These are phyloP conservation scores for Xylaria sp. DNA, from an alignment of 2,329 filamentous ascomycete species.

Conservation along the genomic window DNA sequence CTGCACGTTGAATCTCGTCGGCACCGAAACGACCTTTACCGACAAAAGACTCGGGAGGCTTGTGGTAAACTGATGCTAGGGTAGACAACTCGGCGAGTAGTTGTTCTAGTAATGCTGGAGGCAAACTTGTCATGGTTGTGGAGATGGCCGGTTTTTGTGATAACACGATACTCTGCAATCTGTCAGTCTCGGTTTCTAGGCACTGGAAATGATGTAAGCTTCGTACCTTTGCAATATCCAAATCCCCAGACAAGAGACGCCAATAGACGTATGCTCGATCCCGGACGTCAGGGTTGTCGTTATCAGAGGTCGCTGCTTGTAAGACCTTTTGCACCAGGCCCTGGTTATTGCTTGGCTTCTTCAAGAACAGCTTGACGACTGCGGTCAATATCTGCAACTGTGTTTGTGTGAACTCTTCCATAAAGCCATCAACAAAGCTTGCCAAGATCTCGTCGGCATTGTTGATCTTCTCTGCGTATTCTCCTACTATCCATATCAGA, in stretches of 20 bases:
- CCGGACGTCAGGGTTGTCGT: conserved; percentile 96
- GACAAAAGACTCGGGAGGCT: conserved; percentile 96
- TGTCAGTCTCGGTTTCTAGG: conserved; percentile 43
- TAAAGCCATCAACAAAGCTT: conserved; percentile 92
- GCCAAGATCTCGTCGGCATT: conserved; percentile 96
- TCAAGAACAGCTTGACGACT: conserved; percentile 96
- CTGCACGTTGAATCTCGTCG: conserved; percentile 92
- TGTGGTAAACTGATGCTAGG: conserved; percentile 97
- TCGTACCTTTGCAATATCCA: conserved; percentile 84
- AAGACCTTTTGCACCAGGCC: conserved; percentile 93
- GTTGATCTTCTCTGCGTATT: conserved; percentile 99
- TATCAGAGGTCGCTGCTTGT: conserved; percentile 90
- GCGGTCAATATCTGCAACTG: conserved; percentile 97
- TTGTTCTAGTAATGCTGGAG: conserved; percentile 84
- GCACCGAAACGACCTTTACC: conserved; percentile 94
- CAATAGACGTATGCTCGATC: conserved; percentile 99
- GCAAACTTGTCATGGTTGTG: conserved; percentile 91
- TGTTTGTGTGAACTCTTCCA: conserved; percentile 98
- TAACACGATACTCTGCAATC: conserved; percentile 79
- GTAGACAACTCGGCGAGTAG: conserved; percentile 94
- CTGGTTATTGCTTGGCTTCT: conserved; percentile 93
- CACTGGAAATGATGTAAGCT: neutral
- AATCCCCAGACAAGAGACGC: conserved; percentile 92
- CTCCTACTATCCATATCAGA: conserved; percentile 98
- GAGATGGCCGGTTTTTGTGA: conserved; percentile 95